Base-by-base conservation (phyloP, 192 early-diverging fungal species). In the Backusella circina region DNA sequence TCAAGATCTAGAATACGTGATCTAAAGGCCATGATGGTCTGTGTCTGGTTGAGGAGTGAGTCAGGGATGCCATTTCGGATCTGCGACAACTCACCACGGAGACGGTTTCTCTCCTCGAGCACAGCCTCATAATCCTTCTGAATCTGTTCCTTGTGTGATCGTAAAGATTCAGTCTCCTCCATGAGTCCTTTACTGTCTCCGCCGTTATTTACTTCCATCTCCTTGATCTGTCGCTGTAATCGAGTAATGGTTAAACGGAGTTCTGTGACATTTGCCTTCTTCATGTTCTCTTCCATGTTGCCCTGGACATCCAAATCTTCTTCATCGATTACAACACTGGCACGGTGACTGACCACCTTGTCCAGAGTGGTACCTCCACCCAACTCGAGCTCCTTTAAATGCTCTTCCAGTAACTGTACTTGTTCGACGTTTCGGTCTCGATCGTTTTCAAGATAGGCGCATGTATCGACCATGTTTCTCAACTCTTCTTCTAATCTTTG, bases 381-480 rank as follows among this genome's bases (percentile, higher is more conserved):
- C 13, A 96, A 84, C 78, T 98, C 95, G 26, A 94, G 74, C 76
- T 98, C 96, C 31, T 85, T 88, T 15, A 97, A 80, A 41, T 88
- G 84, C 31, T 97, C 95, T 82, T 97, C 93, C 65, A 98, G 77
- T 5, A 88, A 69, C 70, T 90, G 85, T 61, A 96, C 95, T 50
- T 88, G 88, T 68, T 98, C 97, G 28, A 85, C 76, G 77, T 94
- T 91, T 36, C 85, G 80, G 74, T 86, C 83, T 70, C 89, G 80
- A 50, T 94, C 91, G 8, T 79, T 80, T 74, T 90, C 89, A 61
- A 94, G 66, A 37, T 87, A 80, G 65, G 93, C 87, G 38, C 90
- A 67, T 70, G 90, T 90, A 41, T 85, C 82, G 12, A 87, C 79
- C 54, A 89, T 77, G 47, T 91, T 85, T 28, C 84, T 86, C 66